phyloP scores from a whole-genome alignment of 2,329 filamentous ascomycete genomes.

The Dothidotthia symphoricarpi region DNA sequence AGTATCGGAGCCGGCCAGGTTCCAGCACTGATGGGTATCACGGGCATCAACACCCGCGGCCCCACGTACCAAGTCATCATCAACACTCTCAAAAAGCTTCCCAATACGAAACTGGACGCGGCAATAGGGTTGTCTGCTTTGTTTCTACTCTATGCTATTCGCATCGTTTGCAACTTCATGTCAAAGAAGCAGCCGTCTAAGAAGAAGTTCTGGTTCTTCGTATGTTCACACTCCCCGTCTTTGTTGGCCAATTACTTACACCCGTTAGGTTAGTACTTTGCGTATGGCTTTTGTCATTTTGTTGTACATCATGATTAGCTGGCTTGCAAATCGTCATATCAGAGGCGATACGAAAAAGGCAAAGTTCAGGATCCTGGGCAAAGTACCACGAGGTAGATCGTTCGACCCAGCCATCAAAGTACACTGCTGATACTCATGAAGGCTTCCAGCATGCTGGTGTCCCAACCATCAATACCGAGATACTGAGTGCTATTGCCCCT shows the following conservation, averaged over 20 bases:
- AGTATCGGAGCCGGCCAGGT: slow-evolving; percentile 85
- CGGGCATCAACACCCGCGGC: slow-evolving; percentile 69
- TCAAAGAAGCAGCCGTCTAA: slow-evolving; percentile 68
- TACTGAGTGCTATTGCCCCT: slow-evolving; percentile 66
- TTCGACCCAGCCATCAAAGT: neutral
- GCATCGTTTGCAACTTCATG: slow-evolving; percentile 61
- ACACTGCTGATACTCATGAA: slow-evolving; percentile 8
- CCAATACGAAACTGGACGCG: slow-evolving; percentile 69
- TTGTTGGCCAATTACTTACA: neutral
- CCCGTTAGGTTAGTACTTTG: slow-evolving; percentile 63
- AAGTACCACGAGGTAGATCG: slow-evolving; percentile 68
- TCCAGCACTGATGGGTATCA: slow-evolving; percentile 76
- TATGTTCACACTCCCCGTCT: slow-evolving; percentile 2
- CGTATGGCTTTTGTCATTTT: slow-evolving; percentile 89
- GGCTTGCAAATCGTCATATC: slow-evolving; percentile 66
- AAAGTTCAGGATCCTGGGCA: slow-evolving; percentile 69
- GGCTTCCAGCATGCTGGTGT: slow-evolving; percentile 73
- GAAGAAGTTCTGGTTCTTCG: slow-evolving; percentile 84
- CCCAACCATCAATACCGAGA: slow-evolving; percentile 63
- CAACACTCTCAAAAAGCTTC: slow-evolving; percentile 74
- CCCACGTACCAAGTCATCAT: slow-evolving; percentile 83
- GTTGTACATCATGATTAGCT: slow-evolving; percentile 89
- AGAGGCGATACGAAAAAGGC: slow-evolving; percentile 50
- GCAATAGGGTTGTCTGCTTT: slow-evolving; percentile 83
- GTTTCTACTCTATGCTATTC: slow-evolving; percentile 68